A percentile compares a stretch with the other conserved stretches of the same genome.
These are phyloP conservation scores for Rhizophora apiculata DNA, from an alignment of 345 rosid species.

Conservation along the genomic window DNA sequence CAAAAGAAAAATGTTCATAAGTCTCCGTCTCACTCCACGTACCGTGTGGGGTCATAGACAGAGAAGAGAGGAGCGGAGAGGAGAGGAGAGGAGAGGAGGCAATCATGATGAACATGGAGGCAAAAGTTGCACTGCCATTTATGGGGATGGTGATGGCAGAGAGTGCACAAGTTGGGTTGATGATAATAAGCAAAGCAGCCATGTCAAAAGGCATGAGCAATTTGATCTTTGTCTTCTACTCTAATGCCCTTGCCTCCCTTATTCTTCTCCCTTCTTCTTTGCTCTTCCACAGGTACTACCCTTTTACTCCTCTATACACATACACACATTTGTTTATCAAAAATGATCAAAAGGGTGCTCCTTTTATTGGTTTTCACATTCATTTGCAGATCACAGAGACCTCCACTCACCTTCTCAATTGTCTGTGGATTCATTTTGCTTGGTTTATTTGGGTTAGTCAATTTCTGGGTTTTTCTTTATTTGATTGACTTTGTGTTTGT, in stretches of 20 bases:
- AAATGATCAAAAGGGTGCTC: neutral
- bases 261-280: conserved; percentile 50
- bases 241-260: conserved; percentile 56
- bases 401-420: conserved; percentile 42
- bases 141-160: conserved; percentile 58
- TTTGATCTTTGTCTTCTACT: conserved; percentile 51
- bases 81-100: neutral
- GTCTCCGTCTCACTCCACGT: no score
- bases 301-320: neutral
- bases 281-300: conserved; percentile 44
- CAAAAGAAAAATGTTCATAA: no score
- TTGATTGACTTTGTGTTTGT: neutral
- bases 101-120: conserved; percentile 15
- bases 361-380: neutral
- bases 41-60: no score
- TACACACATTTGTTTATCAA: neutral
- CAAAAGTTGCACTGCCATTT: conserved; percentile 27
- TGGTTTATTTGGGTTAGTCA: conserved; percentile 44
- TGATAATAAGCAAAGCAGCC: conserved; percentile 46
- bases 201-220: conserved; percentile 56
- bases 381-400: conserved; percentile 41
- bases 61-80: no score
- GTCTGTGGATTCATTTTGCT: conserved; percentile 47
- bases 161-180: conserved; percentile 57
- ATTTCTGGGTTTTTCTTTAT: conserved; percentile 4